phyloP scores from a whole-genome alignment of 2,329 filamentous ascomycete species.

The Colletotrichum aenigma region DNA sequence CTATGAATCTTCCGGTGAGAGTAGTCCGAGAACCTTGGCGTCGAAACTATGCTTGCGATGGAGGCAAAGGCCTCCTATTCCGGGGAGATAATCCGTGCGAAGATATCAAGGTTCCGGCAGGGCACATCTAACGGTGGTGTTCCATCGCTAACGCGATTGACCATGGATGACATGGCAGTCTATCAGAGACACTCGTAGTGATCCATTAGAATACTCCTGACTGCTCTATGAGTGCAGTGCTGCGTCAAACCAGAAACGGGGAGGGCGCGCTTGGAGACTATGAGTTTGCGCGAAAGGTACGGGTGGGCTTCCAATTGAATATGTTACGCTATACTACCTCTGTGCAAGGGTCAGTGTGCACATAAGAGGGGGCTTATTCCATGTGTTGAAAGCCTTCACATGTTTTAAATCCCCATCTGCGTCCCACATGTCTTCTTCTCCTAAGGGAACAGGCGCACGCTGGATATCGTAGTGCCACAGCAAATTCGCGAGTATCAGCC shows the following conservation, averaged over 20 bases:
- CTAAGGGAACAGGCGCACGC: slow-evolving; percentile 20
- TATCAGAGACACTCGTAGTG: not conserved
- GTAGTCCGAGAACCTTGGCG: not conserved
- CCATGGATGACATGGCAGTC: not conserved
- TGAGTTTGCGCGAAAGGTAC: not conserved
- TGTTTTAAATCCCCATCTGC: slow-evolving; percentile 26
- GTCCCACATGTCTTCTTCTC: slow-evolving; percentile 29
- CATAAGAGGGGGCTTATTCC: slow-evolving; percentile 30
- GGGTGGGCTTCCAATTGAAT: not conserved
- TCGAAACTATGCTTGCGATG: not conserved
- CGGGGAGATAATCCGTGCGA: not conserved
- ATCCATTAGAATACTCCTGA: not conserved
- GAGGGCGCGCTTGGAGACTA: not conserved
- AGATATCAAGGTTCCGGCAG: not conserved
- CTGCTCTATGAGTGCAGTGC: not conserved
- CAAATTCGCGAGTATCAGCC: slow-evolving; percentile 28
- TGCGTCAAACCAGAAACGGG: not conserved
- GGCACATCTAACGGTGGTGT: not conserved
- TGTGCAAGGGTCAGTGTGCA: slow-evolving; percentile 23
- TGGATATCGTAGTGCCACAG: slow-evolving; percentile 32
- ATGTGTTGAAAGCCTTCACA: slow-evolving; percentile 29
- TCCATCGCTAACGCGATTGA: not conserved
- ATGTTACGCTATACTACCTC: not conserved
- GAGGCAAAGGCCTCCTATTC: not conserved
- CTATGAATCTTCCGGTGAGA: not conserved